Evolutionary conservation across 768 basidiomycete species (phyloP).

Genomic region (Boletus rufocinnamomeus): DNA sequence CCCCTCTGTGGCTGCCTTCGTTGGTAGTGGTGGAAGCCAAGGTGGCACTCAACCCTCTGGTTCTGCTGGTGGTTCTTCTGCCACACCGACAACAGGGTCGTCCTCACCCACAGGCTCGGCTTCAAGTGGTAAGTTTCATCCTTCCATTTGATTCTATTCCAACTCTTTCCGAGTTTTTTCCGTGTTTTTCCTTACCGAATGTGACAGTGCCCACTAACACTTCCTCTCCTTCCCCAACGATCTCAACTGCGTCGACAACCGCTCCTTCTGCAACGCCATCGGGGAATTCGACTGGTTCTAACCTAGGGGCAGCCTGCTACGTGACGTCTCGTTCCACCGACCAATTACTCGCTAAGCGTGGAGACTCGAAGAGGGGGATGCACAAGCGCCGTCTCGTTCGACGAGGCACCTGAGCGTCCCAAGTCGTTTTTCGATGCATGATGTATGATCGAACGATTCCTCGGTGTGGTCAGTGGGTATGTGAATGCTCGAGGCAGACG

Average conservation of each 20-base stretch:
- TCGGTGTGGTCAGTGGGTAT: not conserved
- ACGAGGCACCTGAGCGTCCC: slow-evolving; percentile 11
- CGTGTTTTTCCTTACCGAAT: slow-evolving; percentile 19
- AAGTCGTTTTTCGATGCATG: not conserved
- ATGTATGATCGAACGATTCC: slow-evolving; percentile 1
- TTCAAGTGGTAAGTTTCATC: slow-evolving; percentile 21
- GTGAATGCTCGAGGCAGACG: not conserved
- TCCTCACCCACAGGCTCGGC: slow-evolving; percentile 18
- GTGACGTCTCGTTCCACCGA: slow-evolving; percentile 16
- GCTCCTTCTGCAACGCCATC: slow-evolving; percentile 12
- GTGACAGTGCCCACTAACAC: slow-evolving; percentile 30
- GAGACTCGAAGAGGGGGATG: slow-evolving; percentile 8
- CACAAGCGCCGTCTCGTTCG: slow-evolving; percentile 31
- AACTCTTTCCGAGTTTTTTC: not conserved
- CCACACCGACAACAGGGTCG: slow-evolving; percentile 12
- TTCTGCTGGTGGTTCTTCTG: slow-evolving; percentile 18
- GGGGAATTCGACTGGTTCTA: not conserved
- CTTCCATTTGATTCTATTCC: not conserved
- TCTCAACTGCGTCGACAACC: not conserved
- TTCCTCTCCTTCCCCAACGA: slow-evolving; percentile 13
- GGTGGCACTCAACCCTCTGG: slow-evolving; percentile 28
- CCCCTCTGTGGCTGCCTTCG: slow-evolving; percentile 48
- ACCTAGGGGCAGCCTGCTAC: slow-evolving; percentile 19
- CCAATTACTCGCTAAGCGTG: slow-evolving; percentile 21
- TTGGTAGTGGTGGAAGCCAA: slow-evolving; percentile 18